Base-by-base conservation (phyloP, 768 basidiomycete genomes). In the Rhizopogon rudus region DNA sequence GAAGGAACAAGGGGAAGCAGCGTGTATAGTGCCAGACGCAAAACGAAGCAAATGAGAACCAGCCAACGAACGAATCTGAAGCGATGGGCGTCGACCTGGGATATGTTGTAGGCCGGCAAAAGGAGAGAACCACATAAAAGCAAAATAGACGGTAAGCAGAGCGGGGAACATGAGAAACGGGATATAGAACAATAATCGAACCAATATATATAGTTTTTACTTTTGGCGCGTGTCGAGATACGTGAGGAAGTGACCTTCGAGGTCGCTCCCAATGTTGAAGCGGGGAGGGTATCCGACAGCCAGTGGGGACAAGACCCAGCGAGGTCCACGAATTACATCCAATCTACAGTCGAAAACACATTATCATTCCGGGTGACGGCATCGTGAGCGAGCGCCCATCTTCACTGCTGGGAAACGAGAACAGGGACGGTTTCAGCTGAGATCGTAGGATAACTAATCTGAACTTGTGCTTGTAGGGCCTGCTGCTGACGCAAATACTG, bases 121-220 rank as follows among this genome's bases (percentile, higher is more conserved):
- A 35, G 50, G 50, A 54, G 50, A 54, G 39, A 40, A 49, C 37
- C 33, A 37, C 35, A 53, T 13, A 10, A 14, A 64, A 60, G 54
- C 29, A 53, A n/a, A 55, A 43, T 40, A 58, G 40, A 51, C 39
- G 58, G 55, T 50, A 56, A 61, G 54, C 42, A 56, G 54, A 37
- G 58, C 31, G 44, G 40, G 49, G 54, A 53, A 54, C 50, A 44
- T 8, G 40, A 51, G 59, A 55, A 44, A 55, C 40, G 51, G 22
- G 42, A 49, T 49, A 49, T 49, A 37, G 35, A 22, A 49, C 61
- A 63, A 67, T 68, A 64, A 53, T 63, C 55, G 63, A 37, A 67
- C 59, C 67, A 67, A 69, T 70, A 68, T 67, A 67, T 64, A 68
- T 68, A 70, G 60, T 65, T 69, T 70, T 68, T 68, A 71, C 67